phyloP scores from a whole-genome alignment of 192 early-diverging fungal species.

The Entrophospora sp. region DNA sequence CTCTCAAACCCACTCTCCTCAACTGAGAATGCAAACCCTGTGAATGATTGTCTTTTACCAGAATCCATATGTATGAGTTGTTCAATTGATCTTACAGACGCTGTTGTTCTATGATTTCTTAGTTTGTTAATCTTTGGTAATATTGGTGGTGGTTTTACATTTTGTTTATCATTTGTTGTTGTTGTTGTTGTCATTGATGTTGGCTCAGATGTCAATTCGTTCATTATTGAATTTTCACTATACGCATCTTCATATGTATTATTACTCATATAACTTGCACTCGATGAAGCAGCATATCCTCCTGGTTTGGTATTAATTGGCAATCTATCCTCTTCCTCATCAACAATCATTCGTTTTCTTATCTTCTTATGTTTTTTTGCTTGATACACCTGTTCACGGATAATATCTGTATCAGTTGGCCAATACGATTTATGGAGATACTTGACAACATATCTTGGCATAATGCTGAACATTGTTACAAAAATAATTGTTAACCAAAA shows the following conservation, averaged over 20 bases:
- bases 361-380: background rate
- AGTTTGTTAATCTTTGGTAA: background rate
- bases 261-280: background rate
- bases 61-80: conserved; percentile 32
- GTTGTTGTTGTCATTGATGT: background rate
- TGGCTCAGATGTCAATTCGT: background rate
- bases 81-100: background rate
- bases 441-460: conserved; percentile 64
- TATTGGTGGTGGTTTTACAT: background rate
- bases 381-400: conserved; percentile 61
- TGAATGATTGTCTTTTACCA: conserved; percentile 33
- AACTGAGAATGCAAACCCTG: conserved; percentile 34
- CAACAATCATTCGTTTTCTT: background rate
- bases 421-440: conserved; percentile 61
- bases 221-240: background rate
- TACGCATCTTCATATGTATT: background rate
- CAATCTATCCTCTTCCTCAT: background rate
- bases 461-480: conserved; percentile 49
- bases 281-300: background rate
- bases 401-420: conserved; percentile 72
- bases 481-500: conserved; percentile 66
- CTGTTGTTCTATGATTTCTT: background rate
- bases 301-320: background rate
- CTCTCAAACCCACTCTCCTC: conserved; percentile 31
- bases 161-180: background rate